These are phyloP conservation scores for Leccinum pellstonianum DNA, from an alignment of 768 basidiomycete species.

Conservation along the genomic window DNA sequence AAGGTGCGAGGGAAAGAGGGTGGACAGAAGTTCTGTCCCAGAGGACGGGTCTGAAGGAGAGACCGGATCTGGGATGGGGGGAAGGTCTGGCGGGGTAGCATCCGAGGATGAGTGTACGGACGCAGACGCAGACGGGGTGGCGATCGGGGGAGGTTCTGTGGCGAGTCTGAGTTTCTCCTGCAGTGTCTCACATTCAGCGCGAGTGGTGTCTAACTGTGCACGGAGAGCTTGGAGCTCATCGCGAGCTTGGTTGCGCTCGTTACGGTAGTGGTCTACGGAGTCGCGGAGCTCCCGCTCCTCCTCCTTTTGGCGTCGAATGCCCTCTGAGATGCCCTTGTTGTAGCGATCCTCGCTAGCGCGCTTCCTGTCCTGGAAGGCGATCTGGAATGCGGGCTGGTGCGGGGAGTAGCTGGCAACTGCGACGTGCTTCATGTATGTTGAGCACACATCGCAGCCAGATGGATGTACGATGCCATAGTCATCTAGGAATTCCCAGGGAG, in stretches of 20 bases:
- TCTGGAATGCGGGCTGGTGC: conserved; percentile 39
- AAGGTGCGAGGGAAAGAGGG: conserved; percentile 23
- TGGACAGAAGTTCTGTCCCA: conserved; percentile 15
- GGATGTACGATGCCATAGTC: conserved; percentile 41
- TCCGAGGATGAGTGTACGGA: conserved; percentile 4
- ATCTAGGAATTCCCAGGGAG: conserved; percentile 41
- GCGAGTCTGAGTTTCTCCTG: conserved; percentile 23
- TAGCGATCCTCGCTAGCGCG: conserved; percentile 38
- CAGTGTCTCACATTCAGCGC: conserved; percentile 34
- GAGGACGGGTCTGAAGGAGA: conserved; percentile 16
- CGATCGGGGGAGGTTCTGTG: conserved; percentile 9
- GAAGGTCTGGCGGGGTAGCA: conserved; percentile 6
- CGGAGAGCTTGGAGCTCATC: conserved; percentile 34
- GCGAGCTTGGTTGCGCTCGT: conserved; percentile 37
- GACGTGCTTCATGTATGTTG: conserved; percentile 41
- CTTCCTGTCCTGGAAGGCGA: conserved; percentile 40
- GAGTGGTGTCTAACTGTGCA: conserved; percentile 33
- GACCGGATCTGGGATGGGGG: conserved; percentile 1
- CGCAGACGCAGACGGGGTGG: conserved; percentile 3
- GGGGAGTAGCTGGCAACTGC: conserved; percentile 39
- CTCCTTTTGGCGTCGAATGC: conserved; percentile 40
- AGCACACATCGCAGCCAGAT: conserved; percentile 38
- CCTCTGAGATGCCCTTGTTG: conserved; percentile 41
- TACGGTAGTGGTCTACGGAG: conserved; percentile 33
- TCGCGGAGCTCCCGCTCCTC: conserved; percentile 37